Evolutionary conservation across 2,329 filamentous ascomycete genomes (phyloP).

Genomic region (Xylaria arbuscula): DNA sequence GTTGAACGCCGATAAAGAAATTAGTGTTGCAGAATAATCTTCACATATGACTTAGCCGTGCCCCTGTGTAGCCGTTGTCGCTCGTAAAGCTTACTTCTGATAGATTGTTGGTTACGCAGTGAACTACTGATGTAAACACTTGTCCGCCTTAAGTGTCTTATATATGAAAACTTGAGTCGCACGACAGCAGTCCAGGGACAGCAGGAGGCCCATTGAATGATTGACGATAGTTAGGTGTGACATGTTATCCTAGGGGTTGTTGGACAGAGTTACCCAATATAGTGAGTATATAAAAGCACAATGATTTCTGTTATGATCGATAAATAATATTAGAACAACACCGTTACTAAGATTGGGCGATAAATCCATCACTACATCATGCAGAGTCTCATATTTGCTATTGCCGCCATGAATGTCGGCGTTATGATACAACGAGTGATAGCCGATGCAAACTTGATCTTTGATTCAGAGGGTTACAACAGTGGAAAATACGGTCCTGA

Average conservation of each 20-base stretch:
- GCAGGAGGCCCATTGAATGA: neutral
- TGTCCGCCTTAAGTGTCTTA: too few relatives aligned
- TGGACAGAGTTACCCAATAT: neutral
- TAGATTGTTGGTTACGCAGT: neutral
- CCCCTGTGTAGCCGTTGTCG: neutral
- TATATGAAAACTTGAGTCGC: neutral
- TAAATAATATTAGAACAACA: neutral
- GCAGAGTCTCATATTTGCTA: conserved; percentile 50
- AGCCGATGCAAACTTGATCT: conserved; percentile 46
- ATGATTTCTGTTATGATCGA: neutral
- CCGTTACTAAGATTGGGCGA: neutral
- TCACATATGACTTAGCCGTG: neutral
- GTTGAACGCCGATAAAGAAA: neutral
- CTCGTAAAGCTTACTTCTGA: neutral
- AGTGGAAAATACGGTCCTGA: conserved; percentile 44
- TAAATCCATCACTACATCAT: conserved; percentile 10
- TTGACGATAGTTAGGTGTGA: neutral
- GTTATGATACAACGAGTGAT: conserved; percentile 7
- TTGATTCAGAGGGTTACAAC: conserved; percentile 47
- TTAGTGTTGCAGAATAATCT: neutral
- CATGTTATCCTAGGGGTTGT: neutral
- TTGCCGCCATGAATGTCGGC: conserved; percentile 56
- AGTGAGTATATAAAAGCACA: neutral
- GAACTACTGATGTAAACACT: neutral
- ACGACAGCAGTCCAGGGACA: neutral